Evolutionary conservation across 306 rosid species (phyloP), one percentile per base, ranked within the genome.

Genomic region (Elaeagnus macrophylla): DNA sequence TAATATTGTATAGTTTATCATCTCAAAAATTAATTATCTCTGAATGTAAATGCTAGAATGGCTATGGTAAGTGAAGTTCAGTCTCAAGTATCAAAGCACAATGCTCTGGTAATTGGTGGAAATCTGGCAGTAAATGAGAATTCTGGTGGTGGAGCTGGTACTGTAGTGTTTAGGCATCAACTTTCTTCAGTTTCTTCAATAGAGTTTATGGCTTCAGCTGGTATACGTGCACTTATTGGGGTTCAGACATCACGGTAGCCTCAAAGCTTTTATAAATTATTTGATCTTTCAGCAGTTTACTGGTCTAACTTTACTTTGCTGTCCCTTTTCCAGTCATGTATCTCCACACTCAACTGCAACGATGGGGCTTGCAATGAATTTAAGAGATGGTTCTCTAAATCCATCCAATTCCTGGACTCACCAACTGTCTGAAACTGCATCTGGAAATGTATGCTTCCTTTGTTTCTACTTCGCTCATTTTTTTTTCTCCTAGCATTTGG

Each of bases 381-480:
- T 91, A 72, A 78, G 55, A 60, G 99, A 91, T 64, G 85, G 96
- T 63, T 87, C 96, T 6, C 68, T 87, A 75, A 91, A 77, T 77
- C 96, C 86, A 57, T 78, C 99, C 57, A 91, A 91, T 69, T 59
- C 75, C 40, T 91, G 99, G 99, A 80, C 80, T 44, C 99, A 95
- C 48, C 96, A 86, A 73, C 73, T 91, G 51, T 84, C 99, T 65
- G 89, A 86, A 54, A 82, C 86, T 60, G 64, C 95, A 49, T 66
- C 67, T 38, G 99, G 93, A 76, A 77, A 78, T 84, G 99, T 84
- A 78, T 56, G 70, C 10, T 58, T 45, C 8, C 12, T 51, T 32
- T 17, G 51, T 48, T 59, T 18, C 17, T 35, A 12, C 19, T 1
- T 8, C 2, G 32, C 32, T 45, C 18, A 45, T 45, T 13, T 5